Percentiles rank a stretch among this genome's conserved stretches.
phyloP scores from a whole-genome alignment of 768 basidiomycete species.

The Tricholoma furcatifolium region DNA sequence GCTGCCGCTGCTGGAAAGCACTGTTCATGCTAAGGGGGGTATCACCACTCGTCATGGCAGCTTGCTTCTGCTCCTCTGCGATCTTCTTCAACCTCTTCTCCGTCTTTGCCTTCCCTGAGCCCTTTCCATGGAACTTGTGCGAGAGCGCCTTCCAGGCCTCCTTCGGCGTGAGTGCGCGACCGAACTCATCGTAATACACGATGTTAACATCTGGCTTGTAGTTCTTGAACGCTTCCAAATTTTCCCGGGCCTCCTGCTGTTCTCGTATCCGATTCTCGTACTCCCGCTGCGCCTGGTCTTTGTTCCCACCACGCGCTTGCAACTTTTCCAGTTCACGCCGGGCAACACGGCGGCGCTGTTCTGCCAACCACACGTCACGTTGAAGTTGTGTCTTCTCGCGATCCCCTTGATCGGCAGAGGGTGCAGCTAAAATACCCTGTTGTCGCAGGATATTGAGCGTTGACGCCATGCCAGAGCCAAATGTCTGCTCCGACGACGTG shows the following conservation, averaged over 20 bases:
- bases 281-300: slow-evolving; percentile 92
- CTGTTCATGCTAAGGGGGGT: slow-evolving; percentile 94
- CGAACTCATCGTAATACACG: slow-evolving; percentile 96
- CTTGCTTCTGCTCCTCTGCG: slow-evolving; percentile 93
- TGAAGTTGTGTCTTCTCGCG: slow-evolving; percentile 84
- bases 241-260: slow-evolving; percentile 84
- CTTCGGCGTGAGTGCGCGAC: slow-evolving; percentile 82
- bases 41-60: slow-evolving; percentile 92
- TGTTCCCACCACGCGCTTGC: slow-evolving; percentile 75
- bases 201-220: slow-evolving; percentile 98
- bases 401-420: slow-evolving; percentile 60
- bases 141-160: slow-evolving; percentile 99
- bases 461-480: slow-evolving; percentile 83
- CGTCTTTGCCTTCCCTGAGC: slow-evolving; percentile 94
- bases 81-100: slow-evolving; percentile 97
- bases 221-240: slow-evolving; percentile 80
- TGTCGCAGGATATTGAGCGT: slow-evolving; percentile 86
- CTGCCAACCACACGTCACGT: slow-evolving; percentile 87
- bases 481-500: slow-evolving; percentile 76
- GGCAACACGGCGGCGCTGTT: slow-evolving; percentile 71
- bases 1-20: slow-evolving; percentile 91
- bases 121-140: slow-evolving; percentile 98
- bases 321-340: slow-evolving; percentile 80
- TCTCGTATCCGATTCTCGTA: slow-evolving; percentile 92
- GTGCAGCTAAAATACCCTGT: slow-evolving; percentile 81